These are phyloP conservation scores for Suillus subalutaceus DNA, from an alignment of 768 basidiomycete species.

Conservation along the genomic window DNA sequence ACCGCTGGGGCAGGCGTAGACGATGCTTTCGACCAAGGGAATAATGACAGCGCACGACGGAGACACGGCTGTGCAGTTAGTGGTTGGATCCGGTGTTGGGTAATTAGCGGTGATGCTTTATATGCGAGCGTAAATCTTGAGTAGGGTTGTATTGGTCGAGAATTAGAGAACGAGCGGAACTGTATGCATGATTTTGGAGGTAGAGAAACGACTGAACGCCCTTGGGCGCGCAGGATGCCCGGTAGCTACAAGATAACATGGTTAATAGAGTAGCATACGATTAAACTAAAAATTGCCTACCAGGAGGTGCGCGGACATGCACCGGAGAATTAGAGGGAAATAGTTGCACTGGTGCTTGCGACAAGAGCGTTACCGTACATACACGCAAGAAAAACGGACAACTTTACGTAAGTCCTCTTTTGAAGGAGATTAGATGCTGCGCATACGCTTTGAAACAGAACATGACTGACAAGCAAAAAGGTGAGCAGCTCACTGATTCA, in stretches of 20 bases:
- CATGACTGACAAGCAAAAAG: constrained; percentile 47
- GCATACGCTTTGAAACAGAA: background rate
- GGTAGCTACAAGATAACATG: constrained; percentile 29
- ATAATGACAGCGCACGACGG: constrained; percentile 30
- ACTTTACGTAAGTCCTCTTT: constrained; percentile 20
- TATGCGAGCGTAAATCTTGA: constrained; percentile 13
- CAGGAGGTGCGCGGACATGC: constrained; percentile 16
- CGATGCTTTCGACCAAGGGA: constrained; percentile 42
- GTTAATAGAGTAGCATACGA: background rate
- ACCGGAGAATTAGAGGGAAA: constrained; percentile 6
- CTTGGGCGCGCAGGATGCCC: constrained; percentile 38
- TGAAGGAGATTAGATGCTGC: background rate
- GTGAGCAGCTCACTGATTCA: constrained; percentile 20
- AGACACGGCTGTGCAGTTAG: constrained; percentile 26
- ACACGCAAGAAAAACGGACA: constrained; percentile 10
- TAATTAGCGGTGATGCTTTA: constrained; percentile 16
- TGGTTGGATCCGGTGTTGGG: constrained; percentile 46
- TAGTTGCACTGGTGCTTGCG: background rate
- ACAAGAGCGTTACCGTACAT: background rate
- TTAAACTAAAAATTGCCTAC: constrained; percentile 11
- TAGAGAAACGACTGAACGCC: constrained; percentile 18
- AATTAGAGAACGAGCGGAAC: constrained; percentile 20
- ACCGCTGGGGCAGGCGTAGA: constrained; percentile 61
- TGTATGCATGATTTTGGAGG: constrained; percentile 13
- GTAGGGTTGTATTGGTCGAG: constrained; percentile 20